phyloP scores from a whole-genome alignment of 495 filamentous ascomycete species.

The Xylaria nigripes region DNA sequence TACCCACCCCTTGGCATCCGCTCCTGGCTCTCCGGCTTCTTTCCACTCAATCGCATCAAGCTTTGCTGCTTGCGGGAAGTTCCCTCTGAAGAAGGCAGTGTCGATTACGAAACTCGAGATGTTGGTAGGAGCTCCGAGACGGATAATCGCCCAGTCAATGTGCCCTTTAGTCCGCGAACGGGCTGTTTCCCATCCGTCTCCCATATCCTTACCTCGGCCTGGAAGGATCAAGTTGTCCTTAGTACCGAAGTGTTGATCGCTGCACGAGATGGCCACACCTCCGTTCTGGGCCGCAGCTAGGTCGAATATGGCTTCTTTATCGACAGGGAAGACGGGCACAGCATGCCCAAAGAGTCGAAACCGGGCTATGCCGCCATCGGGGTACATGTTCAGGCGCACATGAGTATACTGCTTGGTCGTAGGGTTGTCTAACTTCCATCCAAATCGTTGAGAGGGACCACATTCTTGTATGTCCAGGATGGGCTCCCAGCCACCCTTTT shows the following conservation, averaged over 20 bases:
- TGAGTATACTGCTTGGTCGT: constrained; percentile 69
- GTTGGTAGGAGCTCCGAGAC: constrained; percentile 62
- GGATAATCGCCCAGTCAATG: constrained; percentile 78
- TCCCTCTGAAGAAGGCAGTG: constrained; percentile 84
- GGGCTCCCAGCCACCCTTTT: constrained; percentile 56
- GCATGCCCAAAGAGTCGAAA: constrained; percentile 76
- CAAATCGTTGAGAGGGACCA: constrained; percentile 68
- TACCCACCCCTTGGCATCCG: constrained; percentile 60
- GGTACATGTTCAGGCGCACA: constrained; percentile 81
- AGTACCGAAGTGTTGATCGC: constrained; percentile 79
- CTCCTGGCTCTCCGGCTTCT: constrained; percentile 44
- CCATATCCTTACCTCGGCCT: constrained; percentile 83
- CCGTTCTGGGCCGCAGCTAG: constrained; percentile 77
- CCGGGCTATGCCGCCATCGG: constrained; percentile 87
- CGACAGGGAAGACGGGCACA: constrained; percentile 59
- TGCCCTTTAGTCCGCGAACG: constrained; percentile 68
- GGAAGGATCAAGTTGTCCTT: constrained; percentile 78
- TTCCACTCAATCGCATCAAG: constrained; percentile 56
- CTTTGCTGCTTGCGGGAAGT: constrained; percentile 73
- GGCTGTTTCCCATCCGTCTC: constrained; percentile 91
- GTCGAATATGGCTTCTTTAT: constrained; percentile 60
- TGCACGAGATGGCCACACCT: constrained; percentile 65
- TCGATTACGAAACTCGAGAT: constrained; percentile 72
- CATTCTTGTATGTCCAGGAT: constrained; percentile 64
- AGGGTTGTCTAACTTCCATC: constrained; percentile 59